Evolutionary conservation across 768 basidiomycete genomes (phyloP).

Genomic region (Postia placenta): DNA sequence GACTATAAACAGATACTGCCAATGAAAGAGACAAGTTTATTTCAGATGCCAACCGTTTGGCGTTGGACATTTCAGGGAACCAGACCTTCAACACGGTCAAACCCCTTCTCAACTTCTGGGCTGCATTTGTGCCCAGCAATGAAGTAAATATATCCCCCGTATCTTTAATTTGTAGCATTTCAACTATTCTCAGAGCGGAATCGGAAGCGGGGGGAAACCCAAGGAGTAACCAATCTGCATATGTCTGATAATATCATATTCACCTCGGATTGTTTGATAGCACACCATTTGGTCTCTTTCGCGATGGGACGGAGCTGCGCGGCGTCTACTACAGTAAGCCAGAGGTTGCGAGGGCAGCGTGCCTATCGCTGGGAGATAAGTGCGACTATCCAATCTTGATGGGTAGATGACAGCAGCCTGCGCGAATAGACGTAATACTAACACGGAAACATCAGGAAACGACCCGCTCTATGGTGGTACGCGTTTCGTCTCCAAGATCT

Average conservation of each 20-base stretch:
- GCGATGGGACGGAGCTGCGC: background rate
- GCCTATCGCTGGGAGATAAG: slow-evolving; percentile 51
- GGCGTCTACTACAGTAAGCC: background rate
- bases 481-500: slow-evolving; percentile 9
- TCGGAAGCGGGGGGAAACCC: too few species aligned
- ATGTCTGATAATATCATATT: too few species aligned
- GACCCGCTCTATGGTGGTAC: slow-evolving; percentile 75
- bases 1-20: slow-evolving; percentile 37
- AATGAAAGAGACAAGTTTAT: slow-evolving; percentile 60
- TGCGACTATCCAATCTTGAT: slow-evolving; percentile 75
- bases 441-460: slow-evolving; percentile 42
- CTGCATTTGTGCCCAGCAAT: background rate
- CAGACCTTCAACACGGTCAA: background rate
- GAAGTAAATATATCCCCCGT: background rate
- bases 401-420: slow-evolving; percentile 33
- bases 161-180: background rate
- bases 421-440: background rate
- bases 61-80: background rate
- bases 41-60: slow-evolving; percentile 9
- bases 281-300: background rate
- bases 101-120: background rate
- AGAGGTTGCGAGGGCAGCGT: slow-evolving; percentile 32
- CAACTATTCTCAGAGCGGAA: too few species aligned
- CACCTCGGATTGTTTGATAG: too few species aligned
- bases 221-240: too few species aligned